These are phyloP conservation scores for Septoria linicola DNA, from an alignment of 2,329 filamentous ascomycete species.

Conservation along the genomic window DNA sequence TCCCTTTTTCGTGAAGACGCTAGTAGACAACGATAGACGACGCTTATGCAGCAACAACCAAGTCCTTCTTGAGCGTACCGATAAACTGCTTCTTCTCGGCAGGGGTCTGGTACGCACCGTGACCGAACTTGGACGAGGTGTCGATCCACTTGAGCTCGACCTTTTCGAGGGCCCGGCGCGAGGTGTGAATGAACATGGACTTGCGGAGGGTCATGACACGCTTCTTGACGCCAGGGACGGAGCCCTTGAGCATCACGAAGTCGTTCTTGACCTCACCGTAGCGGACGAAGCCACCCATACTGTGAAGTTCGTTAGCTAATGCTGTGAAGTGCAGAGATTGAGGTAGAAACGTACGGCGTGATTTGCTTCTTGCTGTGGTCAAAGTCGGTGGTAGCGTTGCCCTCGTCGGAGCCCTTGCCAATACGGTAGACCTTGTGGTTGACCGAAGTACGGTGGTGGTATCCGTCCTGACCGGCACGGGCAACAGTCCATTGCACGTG, in stretches of 20 bases:
- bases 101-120: slow-evolving; percentile 98
- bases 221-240: slow-evolving; percentile 98
- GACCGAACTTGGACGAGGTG: slow-evolving; percentile 99
- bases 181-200: slow-evolving; percentile 97
- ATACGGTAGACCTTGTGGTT: slow-evolving; percentile 99
- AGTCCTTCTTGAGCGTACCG: slow-evolving; percentile 99
- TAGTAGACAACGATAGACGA: slow-evolving; percentile 10
- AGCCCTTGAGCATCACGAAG: slow-evolving; percentile 97
- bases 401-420: slow-evolving; percentile 85
- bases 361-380: slow-evolving; percentile 99
- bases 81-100: slow-evolving; percentile 97
- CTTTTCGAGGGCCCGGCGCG: slow-evolving; percentile 95
- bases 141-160: slow-evolving; percentile 99
- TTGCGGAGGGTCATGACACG: slow-evolving; percentile 97
- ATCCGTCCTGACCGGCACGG: slow-evolving; percentile 98
- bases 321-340: background rate
- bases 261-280: slow-evolving; percentile 99
- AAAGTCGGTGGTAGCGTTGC: slow-evolving; percentile 90
- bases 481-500: slow-evolving; percentile 99
- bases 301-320: slow-evolving; percentile 49
- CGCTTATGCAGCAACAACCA: slow-evolving; percentile 46
- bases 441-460: slow-evolving; percentile 99
- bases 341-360: slow-evolving; percentile 77
- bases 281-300: slow-evolving; percentile 97
- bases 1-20: slow-evolving; percentile 10